Evolutionary conservation across 2,329 filamentous ascomycete genomes (phyloP).

Genomic region (Cladosporium sphaerospermum): DNA sequence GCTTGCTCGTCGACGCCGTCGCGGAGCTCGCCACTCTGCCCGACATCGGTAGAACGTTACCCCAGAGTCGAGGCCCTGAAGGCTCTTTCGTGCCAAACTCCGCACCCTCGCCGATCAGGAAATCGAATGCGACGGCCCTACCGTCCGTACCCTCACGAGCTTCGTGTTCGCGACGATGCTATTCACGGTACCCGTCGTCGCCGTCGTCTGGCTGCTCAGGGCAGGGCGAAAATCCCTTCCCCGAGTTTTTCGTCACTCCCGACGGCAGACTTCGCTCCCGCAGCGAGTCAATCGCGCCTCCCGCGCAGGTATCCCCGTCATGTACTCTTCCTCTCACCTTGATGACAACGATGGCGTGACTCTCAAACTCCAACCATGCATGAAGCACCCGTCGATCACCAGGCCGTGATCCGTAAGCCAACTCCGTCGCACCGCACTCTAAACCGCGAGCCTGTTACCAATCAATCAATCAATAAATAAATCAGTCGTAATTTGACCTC

Average conservation of each 20-base stretch:
- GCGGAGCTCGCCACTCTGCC: conserved; percentile 1
- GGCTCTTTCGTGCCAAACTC: neutral
- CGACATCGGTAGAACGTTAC: conserved; percentile 4
- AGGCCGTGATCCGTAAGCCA: neutral
- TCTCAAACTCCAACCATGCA: conserved; percentile 1
- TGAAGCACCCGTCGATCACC: neutral
- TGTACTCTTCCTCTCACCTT: neutral
- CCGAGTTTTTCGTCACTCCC: neutral
- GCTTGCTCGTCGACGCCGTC: neutral
- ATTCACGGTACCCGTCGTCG: neutral
- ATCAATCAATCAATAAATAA: neutral
- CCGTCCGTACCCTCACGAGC: neutral
- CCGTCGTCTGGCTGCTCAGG: no score
- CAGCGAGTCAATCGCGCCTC: neutral
- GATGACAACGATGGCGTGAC: conserved; percentile 1
- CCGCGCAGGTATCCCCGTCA: neutral
- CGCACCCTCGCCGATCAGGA: neutral
- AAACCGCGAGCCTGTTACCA: neutral
- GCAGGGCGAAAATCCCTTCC: neutral
- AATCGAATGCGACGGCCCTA: neutral
- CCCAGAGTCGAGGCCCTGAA: conserved; percentile 6
- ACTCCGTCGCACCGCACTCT: neutral
- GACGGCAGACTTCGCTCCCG: neutral
- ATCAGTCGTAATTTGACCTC: no score
- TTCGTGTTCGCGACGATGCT: neutral